These are phyloP conservation scores for Hortaea sp. DNA, from an alignment of 2,329 filamentous ascomycete genomes.

Conservation along the genomic window DNA sequence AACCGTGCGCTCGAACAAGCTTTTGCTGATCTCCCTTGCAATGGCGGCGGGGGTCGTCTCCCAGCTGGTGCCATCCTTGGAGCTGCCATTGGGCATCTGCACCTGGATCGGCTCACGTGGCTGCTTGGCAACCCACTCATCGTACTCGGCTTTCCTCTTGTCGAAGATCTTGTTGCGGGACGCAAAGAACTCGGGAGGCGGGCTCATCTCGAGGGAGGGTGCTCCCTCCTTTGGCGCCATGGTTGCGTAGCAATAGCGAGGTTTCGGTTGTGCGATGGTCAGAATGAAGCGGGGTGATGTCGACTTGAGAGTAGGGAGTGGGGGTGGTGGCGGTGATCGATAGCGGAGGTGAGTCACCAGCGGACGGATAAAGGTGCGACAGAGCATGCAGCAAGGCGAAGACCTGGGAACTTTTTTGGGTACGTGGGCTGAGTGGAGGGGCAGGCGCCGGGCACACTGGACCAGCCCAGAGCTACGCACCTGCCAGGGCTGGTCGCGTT, in stretches of 20 bases:
- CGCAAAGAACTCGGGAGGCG: constrained; percentile 66
- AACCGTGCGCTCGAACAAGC: constrained; percentile 73
- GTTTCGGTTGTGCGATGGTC: not conserved
- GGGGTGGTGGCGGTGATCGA: not conserved
- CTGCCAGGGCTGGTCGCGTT: not conserved
- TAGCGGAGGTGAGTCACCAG: constrained; percentile 3
- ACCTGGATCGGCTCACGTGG: constrained; percentile 65
- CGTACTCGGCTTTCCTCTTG: constrained; percentile 72
- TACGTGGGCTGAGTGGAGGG: not conserved
- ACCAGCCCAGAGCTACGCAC: not conserved
- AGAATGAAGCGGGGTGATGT: not conserved
- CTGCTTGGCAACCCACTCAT: constrained; percentile 62
- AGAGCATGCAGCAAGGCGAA: constrained; percentile 2
- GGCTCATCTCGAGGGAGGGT: constrained; percentile 35
- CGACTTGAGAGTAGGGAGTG: not conserved
- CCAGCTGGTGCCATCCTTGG: constrained; percentile 70
- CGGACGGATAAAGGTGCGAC: not conserved
- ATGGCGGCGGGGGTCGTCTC: constrained; percentile 80
- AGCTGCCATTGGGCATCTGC: constrained; percentile 61
- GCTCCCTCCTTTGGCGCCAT: constrained; percentile 27
- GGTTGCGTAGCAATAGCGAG: not conserved
- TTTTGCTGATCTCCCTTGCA: constrained; percentile 72
- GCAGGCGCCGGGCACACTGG: not conserved
- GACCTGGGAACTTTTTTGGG: not conserved
- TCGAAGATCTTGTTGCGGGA: constrained; percentile 82